phyloP scores from a whole-genome alignment of 345 rosid genomes.

The Eucalyptus sideroxylon region DNA sequence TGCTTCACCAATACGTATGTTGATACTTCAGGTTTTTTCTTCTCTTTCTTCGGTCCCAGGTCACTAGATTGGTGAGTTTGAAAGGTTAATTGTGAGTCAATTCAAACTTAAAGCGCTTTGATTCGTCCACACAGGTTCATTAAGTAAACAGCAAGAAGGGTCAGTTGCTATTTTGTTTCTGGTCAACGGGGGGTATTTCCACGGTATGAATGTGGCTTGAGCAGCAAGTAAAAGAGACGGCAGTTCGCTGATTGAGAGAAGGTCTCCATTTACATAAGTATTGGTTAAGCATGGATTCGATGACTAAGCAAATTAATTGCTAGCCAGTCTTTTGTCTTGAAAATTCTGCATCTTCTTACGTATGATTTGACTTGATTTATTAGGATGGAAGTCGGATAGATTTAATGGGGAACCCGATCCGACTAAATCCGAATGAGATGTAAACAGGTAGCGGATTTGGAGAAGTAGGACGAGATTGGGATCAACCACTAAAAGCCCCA shows the following conservation, averaged over 20 bases:
- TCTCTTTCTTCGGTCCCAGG: not conserved
- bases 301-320: not conserved
- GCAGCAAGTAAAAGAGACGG: not conserved
- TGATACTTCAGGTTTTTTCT: not conserved
- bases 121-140: not conserved
- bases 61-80: not conserved
- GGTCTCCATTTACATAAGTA: not conserved
- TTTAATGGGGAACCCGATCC: not conserved
- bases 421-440: not conserved
- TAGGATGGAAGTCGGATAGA: not conserved
- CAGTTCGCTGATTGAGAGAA: not conserved
- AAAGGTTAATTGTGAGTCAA: not conserved
- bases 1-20: not conserved
- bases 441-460: not conserved
- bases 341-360: not conserved
- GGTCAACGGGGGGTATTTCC: not conserved
- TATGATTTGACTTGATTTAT: not conserved
- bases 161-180: not conserved
- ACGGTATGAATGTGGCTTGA: not conserved
- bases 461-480: not conserved
- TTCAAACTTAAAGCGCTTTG: not conserved
- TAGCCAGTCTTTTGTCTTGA: not conserved
- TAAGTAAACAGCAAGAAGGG: not conserved
- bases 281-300: not conserved
- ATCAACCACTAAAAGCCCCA: not conserved